Conservation (phyloP, 106 monocot species). For the Narthecium ossifragum region DNA sequence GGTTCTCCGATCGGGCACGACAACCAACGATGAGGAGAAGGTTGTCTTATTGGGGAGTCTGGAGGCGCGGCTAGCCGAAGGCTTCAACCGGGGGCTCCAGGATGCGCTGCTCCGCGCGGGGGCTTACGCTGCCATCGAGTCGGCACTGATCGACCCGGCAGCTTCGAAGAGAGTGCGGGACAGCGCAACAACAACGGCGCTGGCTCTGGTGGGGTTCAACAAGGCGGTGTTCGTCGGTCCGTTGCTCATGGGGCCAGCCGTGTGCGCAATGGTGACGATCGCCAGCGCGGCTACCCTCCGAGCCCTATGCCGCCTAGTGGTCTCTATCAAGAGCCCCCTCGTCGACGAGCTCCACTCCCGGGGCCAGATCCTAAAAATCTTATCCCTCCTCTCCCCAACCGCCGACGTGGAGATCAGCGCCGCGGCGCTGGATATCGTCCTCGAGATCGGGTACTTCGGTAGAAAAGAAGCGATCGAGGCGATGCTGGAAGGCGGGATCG, state of each 20-base stretch:
- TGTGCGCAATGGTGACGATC: conserved; percentile 26
- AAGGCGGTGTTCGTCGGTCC: conserved; percentile 71
- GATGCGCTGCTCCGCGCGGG: conserved; percentile 39
- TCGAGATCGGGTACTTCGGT: conserved; percentile 51
- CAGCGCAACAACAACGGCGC: conserved; percentile 28
- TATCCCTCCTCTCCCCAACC: conserved; percentile 23
- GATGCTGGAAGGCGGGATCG: conserved; percentile 47
- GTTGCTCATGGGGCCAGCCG: conserved; percentile 48
- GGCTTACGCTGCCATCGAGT: conserved; percentile 40
- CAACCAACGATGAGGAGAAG: conserved; percentile 18
- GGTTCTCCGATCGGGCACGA: conserved; percentile 1
- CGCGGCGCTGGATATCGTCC: conserved; percentile 31
- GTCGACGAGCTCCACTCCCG: conserved; percentile 56
- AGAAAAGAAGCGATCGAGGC: conserved; percentile 61
- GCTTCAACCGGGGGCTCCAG: conserved; percentile 52
- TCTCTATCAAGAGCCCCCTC: conserved; percentile 46
- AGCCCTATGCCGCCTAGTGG: conserved; percentile 38
- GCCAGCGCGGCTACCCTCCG: conserved; percentile 27
- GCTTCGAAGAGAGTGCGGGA: conserved; percentile 37
- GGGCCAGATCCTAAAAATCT: conserved; percentile 40
- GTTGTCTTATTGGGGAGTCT: conserved; percentile 23
- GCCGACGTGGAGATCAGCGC: conserved; percentile 17
- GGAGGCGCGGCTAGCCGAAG: conserved; percentile 29
- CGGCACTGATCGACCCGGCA: conserved; percentile 21
- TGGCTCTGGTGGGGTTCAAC: conserved; percentile 78